Base-by-base conservation (phyloP, 805 yeast species). In the Jamesozyma piceae region DNA sequence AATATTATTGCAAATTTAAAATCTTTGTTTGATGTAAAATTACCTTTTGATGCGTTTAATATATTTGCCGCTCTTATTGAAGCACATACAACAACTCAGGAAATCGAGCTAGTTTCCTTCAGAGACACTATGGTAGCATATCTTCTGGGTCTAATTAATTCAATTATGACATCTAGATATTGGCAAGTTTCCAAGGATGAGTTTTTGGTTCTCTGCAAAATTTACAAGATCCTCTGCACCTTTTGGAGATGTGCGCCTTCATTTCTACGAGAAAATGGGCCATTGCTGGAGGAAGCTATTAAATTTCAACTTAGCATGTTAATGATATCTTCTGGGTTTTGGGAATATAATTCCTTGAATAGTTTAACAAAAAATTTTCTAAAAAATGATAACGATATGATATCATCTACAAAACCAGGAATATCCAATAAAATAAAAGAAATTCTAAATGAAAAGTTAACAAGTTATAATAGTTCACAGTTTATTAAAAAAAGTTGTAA, bases 311-410 rank as follows among this genome's bases (percentile, higher is more conserved):
- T 43, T 4, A 31, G 24, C 11, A 42, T 47, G 19, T 43, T 57
- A 11, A 37, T 39, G 18, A 46, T 53, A 9, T 41, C 59, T 2
- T 43, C 49, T 19, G 60, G 60, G 3, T 57, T 57, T 42, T 43
- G 42, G 30, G 60, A 54, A 37, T 43, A 28, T 5, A 14, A 17
- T 8, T 10, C 28, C 3, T n/a, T 37, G 4, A 5, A 4, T n/a
- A n/a, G n/a, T n/a, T n/a, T n/a, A n/a, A n/a, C n/a, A n/a, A n/a
- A n/a, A n/a, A n/a, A n/a, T n/a, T n/a, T n/a, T n/a, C n/a, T n/a
- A n/a, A n/a, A n/a, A n/a, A n/a, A n/a, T n/a, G n/a, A n/a, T n/a
- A n/a, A n/a, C n/a, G n/a, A n/a, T n/a, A n/a, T n/a, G n/a, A n/a
- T n/a, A n/a, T n/a, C n/a, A n/a, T n/a, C n/a, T n/a, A n/a, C n/a